Evolutionary conservation across 805 yeast genomes (phyloP), one percentile per base, ranked within the genome.

Genomic region (Ogataea haglerorum): DNA sequence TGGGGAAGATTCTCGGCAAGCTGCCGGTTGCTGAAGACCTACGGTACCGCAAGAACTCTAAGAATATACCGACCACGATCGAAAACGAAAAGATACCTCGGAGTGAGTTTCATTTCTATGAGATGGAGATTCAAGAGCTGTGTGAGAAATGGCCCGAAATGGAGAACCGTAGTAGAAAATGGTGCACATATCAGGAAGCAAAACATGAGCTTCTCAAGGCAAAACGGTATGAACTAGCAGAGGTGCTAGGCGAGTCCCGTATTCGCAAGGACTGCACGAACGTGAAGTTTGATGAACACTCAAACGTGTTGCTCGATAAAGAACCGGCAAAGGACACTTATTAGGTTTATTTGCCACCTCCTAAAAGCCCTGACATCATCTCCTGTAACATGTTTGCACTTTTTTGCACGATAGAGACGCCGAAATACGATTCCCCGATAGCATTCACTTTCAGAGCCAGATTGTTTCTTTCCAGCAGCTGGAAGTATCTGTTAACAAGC

Each of bases 31-130:
- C 85, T 18, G 75, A 73, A 34, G 96, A 90, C 38, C 60, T 56
- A 23, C 39, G 68, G 14, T 61, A 57, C 39, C 40, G 49, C 34
- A 54, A 57, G 36, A 40, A 27, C 3, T 47, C 51, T 22, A 40
- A 42, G 7, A 48, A 45, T 7, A 30, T 49, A 9, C 57, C 56
- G 24, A 33, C 51, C 10, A 46, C 47, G 6, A 38, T 52, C 12
- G 65, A 62, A 24, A 60, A 59, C 2, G 42, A 48, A 6, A 47
- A 48, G 28, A 63, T 64, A 24, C 95, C 96, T 2, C 70, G 85
- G 47, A 72, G 90, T n/a, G 95, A 88, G 59, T 91, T 82, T 56
- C 93, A 89, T 58, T 84, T 91, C 58, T 93, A 73, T 60, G 95
- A 91, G 60, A 72, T 91, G 84, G 56, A 59, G 12, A 78, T 83